phyloP scores from a whole-genome alignment of 441 rosid species.

The Jatropha multifida region DNA sequence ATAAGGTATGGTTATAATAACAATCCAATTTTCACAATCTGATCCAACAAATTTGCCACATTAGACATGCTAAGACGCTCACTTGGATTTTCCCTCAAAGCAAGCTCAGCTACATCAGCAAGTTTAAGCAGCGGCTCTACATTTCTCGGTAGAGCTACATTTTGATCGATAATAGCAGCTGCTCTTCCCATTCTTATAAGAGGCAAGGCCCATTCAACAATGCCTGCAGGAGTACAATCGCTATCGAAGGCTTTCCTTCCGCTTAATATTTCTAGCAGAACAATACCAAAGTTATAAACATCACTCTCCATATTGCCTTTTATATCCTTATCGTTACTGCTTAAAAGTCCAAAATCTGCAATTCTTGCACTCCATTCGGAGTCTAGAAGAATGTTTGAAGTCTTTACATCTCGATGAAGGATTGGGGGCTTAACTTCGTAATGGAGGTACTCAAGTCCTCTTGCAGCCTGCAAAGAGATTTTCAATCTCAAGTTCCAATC shows the following conservation, averaged over 20 bases:
- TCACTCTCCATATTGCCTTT: slow-evolving; percentile 46
- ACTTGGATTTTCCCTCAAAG: slow-evolving; percentile 45
- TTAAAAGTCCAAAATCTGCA: slow-evolving; percentile 69
- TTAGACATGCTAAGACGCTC: slow-evolving; percentile 50
- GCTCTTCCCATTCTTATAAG: slow-evolving; percentile 49
- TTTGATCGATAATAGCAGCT: slow-evolving; percentile 44
- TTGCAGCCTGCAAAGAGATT: slow-evolving; percentile 81
- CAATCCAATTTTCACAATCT: slow-evolving; percentile 46
- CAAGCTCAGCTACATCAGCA: slow-evolving; percentile 55
- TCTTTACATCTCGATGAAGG: slow-evolving; percentile 62
- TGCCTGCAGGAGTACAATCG: slow-evolving; percentile 52
- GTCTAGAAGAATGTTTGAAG: slow-evolving; percentile 73
- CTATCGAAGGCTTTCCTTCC: slow-evolving; percentile 72
- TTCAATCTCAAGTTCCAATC: slow-evolving; percentile 70
- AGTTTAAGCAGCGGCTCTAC: slow-evolving; percentile 62
- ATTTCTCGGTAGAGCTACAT: slow-evolving; percentile 49
- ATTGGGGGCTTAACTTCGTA: slow-evolving; percentile 57
- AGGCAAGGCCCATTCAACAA: slow-evolving; percentile 59
- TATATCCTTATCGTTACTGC: slow-evolving; percentile 45
- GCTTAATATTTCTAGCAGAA: slow-evolving; percentile 71
- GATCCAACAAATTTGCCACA: slow-evolving; percentile 42
- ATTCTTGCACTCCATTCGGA: slow-evolving; percentile 76
- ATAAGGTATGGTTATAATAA: slow-evolving; percentile 25
- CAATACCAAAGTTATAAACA: slow-evolving; percentile 63
- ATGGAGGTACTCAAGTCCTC: slow-evolving; percentile 85